These are phyloP conservation scores for Verticillium longisporum DNA, from an alignment of 2,329 filamentous ascomycete genomes.

Conservation along the genomic window DNA sequence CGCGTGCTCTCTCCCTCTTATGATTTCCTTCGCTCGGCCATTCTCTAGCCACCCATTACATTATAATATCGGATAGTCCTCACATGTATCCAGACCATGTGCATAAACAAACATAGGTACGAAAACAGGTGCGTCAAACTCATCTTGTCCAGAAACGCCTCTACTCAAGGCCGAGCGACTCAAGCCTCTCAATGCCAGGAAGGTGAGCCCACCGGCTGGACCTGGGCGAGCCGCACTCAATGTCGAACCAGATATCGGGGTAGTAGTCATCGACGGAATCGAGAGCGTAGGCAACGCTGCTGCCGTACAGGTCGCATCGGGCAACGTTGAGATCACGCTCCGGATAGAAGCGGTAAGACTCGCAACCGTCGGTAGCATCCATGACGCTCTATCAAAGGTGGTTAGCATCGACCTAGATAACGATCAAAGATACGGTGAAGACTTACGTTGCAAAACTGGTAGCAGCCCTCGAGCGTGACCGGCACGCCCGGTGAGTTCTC, in stretches of 20 bases:
- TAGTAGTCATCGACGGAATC: slow-evolving; percentile 19
- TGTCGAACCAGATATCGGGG: slow-evolving; percentile 26
- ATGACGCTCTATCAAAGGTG: slow-evolving; percentile 19
- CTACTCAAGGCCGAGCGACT: slow-evolving; percentile 4
- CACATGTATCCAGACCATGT: neutral
- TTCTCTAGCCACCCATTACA: neutral
- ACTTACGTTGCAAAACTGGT: slow-evolving; percentile 31
- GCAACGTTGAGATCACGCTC: slow-evolving; percentile 20
- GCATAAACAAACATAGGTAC: neutral
- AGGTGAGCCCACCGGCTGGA: slow-evolving; percentile 14
- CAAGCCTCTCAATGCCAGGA: slow-evolving; percentile 6
- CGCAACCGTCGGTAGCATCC: slow-evolving; percentile 22
- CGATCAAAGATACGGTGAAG: neutral
- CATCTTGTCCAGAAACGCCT: neutral
- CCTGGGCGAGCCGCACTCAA: slow-evolving; percentile 26
- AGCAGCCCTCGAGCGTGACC: slow-evolving; percentile 32
- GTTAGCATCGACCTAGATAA: neutral
- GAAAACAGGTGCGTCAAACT: neutral
- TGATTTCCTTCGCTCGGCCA: neutral
- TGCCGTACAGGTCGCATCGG: slow-evolving; percentile 28
- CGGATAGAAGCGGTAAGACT: slow-evolving; percentile 27
- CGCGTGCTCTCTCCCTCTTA: neutral
- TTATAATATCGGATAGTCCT: neutral
- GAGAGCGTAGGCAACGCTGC: slow-evolving; percentile 20
- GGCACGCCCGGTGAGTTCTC: slow-evolving; percentile 23